Base-by-base conservation (phyloP, 371 early-diverging fungal species). In the Dichotomocladium elegans region DNA sequence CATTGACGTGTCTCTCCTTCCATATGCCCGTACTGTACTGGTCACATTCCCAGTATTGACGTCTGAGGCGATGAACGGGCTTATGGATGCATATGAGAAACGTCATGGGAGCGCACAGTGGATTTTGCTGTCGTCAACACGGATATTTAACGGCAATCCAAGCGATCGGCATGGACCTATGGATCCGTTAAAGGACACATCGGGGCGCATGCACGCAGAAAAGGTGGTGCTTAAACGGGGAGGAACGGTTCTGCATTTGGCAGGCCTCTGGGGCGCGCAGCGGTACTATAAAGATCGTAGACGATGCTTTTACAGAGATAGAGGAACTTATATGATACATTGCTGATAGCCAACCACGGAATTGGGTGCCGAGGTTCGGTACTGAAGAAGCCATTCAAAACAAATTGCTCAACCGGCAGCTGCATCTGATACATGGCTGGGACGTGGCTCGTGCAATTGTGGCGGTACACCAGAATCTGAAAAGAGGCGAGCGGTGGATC, bases 371-470 rank as follows among this genome's bases (percentile, higher is more conserved):
- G 26, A 61, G 76, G 8, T 72, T 76, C 44, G 48, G 62, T 3
- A 58, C 70, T 7, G 25, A 12, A 2, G 68, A 69, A 15, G 66
- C 66, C 0, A 53, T 76, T 17, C 58, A 57, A 8, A 55, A 57
- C 40, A 76, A 76, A 33, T 24, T 76, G 12, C 46, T 72, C 22
- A 22, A 41, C 12, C 65, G 76, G 3, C 76, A 70, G 42, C 53
- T 76, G 8, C 76, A 76, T 53, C 37, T 76, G 27, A 66, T 76
- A 42, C 76, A 76, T 37, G 76, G 76, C 14, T 59, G 66, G 25
- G 76, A 76, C 50, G 68, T 76, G 3, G 76, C 76, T 19, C 53
- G 70, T 6, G 60, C 70, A 5, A 68, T 76, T 37, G 19, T 76
- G 9, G 33, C 44, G 26, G 37, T 28, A 12, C 17, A 21, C 21